These are phyloP conservation scores for Aspergillus sergii DNA, from an alignment of 2,329 filamentous ascomycete species.

Conservation along the genomic window DNA sequence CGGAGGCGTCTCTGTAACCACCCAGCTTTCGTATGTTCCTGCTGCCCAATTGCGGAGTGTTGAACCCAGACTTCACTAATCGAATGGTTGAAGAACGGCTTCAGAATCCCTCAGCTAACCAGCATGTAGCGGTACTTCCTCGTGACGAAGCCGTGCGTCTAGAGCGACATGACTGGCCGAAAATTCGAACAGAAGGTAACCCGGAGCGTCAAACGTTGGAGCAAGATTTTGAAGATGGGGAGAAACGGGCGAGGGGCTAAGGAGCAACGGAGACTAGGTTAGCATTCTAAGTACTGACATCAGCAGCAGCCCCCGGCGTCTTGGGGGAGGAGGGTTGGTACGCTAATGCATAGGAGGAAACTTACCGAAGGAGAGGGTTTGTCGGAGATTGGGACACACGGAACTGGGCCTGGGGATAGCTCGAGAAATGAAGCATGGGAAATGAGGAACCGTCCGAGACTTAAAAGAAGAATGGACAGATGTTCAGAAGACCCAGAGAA, in stretches of 20 bases:
- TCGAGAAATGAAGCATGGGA: conserved; percentile 23
- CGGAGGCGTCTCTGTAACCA: conserved; percentile 12
- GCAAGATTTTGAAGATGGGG: conserved; percentile 7
- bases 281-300: conserved; percentile 8
- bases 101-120: conserved; percentile 26
- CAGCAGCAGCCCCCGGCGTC: conserved; percentile 8
- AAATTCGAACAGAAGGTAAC: conserved; percentile 10
- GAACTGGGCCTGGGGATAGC: conserved; percentile 12
- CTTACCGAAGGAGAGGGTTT: conserved; percentile 21
- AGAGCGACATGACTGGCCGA: conserved; percentile 34
- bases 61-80: conserved; percentile 13
- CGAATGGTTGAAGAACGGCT: conserved; percentile 13
- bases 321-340: conserved; percentile 17
- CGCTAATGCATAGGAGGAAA: conserved; percentile 24
- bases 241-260: conserved; percentile 18
- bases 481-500: conserved; percentile 7
- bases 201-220: conserved; percentile 14
- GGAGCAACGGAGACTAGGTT: conserved; percentile 6
- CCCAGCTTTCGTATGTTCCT: conserved; percentile 9
- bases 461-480: conserved; percentile 21
- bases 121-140: conserved; percentile 24
- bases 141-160: conserved; percentile 19
- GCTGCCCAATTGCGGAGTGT: conserved; percentile 14
- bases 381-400: conserved; percentile 14
- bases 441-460: conserved; percentile 19